Evolutionary conservation across 2,329 filamentous ascomycete species (phyloP).

Genomic region (Scorias spongiosa): DNA sequence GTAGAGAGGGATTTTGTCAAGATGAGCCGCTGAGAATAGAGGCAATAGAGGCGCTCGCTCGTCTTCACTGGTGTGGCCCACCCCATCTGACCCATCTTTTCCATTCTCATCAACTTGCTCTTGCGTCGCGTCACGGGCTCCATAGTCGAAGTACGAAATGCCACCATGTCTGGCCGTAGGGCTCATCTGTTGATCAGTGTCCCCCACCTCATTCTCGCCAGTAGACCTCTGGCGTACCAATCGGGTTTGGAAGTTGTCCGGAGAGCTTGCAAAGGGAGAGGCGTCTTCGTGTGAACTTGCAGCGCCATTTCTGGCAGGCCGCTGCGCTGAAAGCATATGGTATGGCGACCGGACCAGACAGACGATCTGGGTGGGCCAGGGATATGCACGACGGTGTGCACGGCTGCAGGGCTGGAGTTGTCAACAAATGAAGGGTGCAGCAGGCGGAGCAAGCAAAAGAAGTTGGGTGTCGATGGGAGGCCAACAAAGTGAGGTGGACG

Average conservation of each 20-base stretch:
- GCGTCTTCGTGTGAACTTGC: not conserved
- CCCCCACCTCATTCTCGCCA: no score
- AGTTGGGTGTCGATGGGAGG: no score
- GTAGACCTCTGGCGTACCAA: no score
- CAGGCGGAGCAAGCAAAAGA: no score
- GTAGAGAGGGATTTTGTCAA: conserved; percentile 79
- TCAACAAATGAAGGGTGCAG: not conserved
- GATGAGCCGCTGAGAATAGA: conserved; percentile 63
- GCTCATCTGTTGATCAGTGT: no score
- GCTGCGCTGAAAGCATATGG: not conserved
- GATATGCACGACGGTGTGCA: not conserved
- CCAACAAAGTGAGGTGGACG: no score
- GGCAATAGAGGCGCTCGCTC: conserved; percentile 47
- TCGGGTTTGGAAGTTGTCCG: no score
- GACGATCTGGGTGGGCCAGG: not conserved
- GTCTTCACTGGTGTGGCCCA: conserved; percentile 28
- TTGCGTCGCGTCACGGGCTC: not conserved
- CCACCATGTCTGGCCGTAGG: not conserved
- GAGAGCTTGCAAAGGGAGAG: not conserved
- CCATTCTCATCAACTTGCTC: conserved; percentile 26
- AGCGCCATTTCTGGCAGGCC: not conserved
- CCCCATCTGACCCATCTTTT: conserved; percentile 25
- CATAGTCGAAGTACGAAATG: not conserved
- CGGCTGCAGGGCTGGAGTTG: not conserved
- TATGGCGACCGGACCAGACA: not conserved